Evolutionary conservation across 768 basidiomycete species (phyloP).

Genomic region (Hypsizygus marmoreus): DNA sequence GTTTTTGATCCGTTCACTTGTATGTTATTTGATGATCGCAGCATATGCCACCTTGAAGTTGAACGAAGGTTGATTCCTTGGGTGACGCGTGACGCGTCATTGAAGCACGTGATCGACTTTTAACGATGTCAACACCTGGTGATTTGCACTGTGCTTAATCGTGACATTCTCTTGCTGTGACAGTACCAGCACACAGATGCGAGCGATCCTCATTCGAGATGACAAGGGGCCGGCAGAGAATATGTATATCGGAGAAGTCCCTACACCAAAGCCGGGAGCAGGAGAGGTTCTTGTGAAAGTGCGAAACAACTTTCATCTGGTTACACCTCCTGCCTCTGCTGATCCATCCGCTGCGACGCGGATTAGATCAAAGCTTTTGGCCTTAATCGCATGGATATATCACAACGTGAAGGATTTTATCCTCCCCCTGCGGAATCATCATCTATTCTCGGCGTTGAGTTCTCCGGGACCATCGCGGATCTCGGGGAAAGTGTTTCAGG

Average conservation of each 20-base stretch:
- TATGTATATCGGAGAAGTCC: constrained; percentile 73
- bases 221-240: constrained; percentile 75
- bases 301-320: constrained; percentile 15
- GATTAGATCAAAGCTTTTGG: constrained; percentile 78
- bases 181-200: constrained; percentile 50
- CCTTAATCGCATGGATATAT: constrained; percentile 86
- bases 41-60: constrained; percentile 5
- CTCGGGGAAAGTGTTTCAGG: constrained; percentile 50
- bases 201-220: constrained; percentile 76
- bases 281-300: constrained; percentile 84
- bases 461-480: constrained; percentile 65
- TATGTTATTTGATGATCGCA: constrained; percentile 2
- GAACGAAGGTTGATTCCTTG: no score
- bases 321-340: neutral
- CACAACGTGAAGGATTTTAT: constrained; percentile 72
- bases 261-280: constrained; percentile 57
- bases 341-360: constrained; percentile 1
- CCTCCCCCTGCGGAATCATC: constrained; percentile 77
- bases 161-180: no score
- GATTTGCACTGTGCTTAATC: no score
- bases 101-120: no score
- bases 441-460: constrained; percentile 84
- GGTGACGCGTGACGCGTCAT: no score
- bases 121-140: no score
- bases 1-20: neutral